A percentile compares a stretch with the other conserved stretches of the same genome.
These are phyloP conservation scores for Xylariaceae sp. DNA, from an alignment of 2,329 filamentous ascomycete species.

Conservation along the genomic window DNA sequence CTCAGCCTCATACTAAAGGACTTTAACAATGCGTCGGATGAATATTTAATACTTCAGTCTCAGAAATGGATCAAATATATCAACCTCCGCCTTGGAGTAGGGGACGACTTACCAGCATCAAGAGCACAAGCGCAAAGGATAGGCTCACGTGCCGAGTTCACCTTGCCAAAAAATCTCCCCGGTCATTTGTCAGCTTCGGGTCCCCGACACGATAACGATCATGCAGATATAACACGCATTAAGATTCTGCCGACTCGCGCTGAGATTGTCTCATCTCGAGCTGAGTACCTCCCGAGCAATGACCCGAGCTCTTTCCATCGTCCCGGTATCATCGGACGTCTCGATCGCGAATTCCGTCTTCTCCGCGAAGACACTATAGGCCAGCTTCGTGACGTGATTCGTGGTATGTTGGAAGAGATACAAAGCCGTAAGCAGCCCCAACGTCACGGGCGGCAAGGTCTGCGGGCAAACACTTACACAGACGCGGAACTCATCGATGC, in stretches of 20 bases:
- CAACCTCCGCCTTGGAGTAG: conserved; percentile 29
- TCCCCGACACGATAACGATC: conserved; percentile 46
- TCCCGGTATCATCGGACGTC: conserved; percentile 40
- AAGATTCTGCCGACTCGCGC: conserved; percentile 43
- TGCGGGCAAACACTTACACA: conserved; percentile 36
- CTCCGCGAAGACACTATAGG: conserved; percentile 51
- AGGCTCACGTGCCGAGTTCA: conserved; percentile 27
- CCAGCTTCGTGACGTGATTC: conserved; percentile 45
- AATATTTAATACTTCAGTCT: conserved; percentile 29
- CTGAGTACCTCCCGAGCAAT: conserved; percentile 41
- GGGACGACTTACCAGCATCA: conserved; percentile 19
- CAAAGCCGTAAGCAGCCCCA: conserved; percentile 18
- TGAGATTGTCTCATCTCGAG: conserved; percentile 40
- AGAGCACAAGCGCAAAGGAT: conserved; percentile 2
- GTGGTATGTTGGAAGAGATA: conserved; percentile 35
- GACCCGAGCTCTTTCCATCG: conserved; percentile 38
- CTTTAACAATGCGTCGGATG: conserved; percentile 11
- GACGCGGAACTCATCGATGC: conserved; percentile 30
- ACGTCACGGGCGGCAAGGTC: conserved; percentile 20
- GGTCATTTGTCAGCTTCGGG: conserved; percentile 31
- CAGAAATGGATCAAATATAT: conserved; percentile 32
- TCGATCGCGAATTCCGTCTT: conserved; percentile 52
- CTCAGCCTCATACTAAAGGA: conserved; percentile 8
- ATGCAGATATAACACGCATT: conserved; percentile 41
- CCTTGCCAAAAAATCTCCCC: conserved; percentile 32